phyloP scores from a whole-genome alignment of 148 eudicot genomes.

The Rhododendron griersonianum region DNA sequence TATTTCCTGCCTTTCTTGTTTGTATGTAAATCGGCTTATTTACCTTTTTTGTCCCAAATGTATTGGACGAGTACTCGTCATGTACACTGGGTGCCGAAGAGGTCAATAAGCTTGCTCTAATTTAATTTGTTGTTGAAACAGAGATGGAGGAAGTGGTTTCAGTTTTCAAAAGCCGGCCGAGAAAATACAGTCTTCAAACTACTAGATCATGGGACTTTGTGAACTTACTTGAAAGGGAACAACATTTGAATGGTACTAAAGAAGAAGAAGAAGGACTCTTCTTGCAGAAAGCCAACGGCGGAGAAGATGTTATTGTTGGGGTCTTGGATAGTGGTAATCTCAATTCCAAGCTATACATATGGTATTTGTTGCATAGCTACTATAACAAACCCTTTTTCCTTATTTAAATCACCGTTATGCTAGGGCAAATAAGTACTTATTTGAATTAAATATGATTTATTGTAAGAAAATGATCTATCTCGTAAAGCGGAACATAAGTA shows the following conservation, averaged over 20 bases:
- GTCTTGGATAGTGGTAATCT: conserved; percentile 17
- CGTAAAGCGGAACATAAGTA: too few species aligned
- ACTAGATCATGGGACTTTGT: conserved; percentile 23
- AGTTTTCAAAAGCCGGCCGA: conserved; percentile 10
- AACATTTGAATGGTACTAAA: background rate
- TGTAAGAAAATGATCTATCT: too few species aligned
- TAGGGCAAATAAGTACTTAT: too few species aligned
- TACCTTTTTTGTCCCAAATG: too few species aligned
- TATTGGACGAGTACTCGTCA: background rate
- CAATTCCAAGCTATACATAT: background rate
- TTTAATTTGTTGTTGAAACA: background rate
- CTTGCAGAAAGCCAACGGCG: conserved; percentile 11
- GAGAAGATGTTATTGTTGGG: conserved; percentile 17
- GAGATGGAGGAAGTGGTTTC: conserved; percentile 17
- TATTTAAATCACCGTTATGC: too few species aligned
- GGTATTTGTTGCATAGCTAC: background rate
- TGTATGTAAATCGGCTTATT: too few species aligned
- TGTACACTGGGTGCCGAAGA: background rate
- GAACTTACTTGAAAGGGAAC: conserved; percentile 9
- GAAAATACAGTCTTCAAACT: conserved; percentile 13
- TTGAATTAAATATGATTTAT: too few species aligned
- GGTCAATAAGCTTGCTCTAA: background rate
- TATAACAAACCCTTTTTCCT: too few species aligned
- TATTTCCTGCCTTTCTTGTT: too few species aligned
- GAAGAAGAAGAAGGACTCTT: conserved; percentile 11